These are phyloP conservation scores for Adansonia madagascariensis DNA, from an alignment of 441 rosid genomes.

Conservation along the genomic window DNA sequence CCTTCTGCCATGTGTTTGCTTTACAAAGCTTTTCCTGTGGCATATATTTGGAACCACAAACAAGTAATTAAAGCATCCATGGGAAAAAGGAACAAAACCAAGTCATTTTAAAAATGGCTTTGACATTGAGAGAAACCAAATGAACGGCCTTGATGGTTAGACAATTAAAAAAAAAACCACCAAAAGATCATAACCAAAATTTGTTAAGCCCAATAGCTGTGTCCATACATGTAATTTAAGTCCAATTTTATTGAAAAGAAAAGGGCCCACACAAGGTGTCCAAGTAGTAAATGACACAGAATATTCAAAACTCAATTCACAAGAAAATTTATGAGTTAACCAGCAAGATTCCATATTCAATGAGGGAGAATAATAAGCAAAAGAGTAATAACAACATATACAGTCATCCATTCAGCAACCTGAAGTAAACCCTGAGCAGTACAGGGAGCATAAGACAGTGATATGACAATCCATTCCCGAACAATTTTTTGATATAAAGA, in stretches of 20 bases:
- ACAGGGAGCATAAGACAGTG: constrained; percentile 95
- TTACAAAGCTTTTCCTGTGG: constrained; percentile 92
- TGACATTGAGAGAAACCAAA: constrained; percentile 2
- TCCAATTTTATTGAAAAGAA: not conserved
- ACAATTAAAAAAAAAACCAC: not conserved
- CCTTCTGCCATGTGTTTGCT: constrained; percentile 96
- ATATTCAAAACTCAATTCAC: not conserved
- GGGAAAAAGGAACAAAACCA: constrained; percentile 22
- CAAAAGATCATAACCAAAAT: constrained; percentile 7
- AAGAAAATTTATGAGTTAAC: constrained; percentile 2
- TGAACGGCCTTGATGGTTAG: not conserved
- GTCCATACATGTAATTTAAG: not conserved
- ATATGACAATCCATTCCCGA: constrained; percentile 88
- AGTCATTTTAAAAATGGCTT: constrained; percentile 1
- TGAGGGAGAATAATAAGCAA: not conserved
- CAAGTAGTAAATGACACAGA: not conserved
- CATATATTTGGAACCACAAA: constrained; percentile 31
- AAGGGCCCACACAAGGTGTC: not conserved
- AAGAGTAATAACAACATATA: not conserved
- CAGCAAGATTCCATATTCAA: not conserved
- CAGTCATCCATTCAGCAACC: constrained; percentile 48
- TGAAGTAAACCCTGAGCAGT: constrained; percentile 98
- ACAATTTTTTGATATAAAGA: constrained; percentile 84
- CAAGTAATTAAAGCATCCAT: constrained; percentile 10
- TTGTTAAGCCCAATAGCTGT: not conserved